Base-by-base conservation (phyloP, 129 eudicot genomes). In the Kitagawia praeruptora region DNA sequence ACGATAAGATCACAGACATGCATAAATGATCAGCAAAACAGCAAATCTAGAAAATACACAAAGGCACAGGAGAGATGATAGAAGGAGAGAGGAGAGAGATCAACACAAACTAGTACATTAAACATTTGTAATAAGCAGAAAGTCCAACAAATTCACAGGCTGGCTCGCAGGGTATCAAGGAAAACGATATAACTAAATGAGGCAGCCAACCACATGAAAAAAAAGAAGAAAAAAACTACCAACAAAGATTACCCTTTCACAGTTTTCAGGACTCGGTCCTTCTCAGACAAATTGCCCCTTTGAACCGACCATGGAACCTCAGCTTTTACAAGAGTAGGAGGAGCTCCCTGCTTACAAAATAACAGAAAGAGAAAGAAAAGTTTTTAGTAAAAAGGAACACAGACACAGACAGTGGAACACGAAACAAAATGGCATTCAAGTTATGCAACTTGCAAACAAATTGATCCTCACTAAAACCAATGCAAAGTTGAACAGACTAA, bases 251-350 rank as follows among this genome's bases (percentile, higher is more conserved):
- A 90, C 99, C 99, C 99, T 85, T 96, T 96, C n/a, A 96, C 97
- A 8, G 98, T 90, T 84, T 92, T 96, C 88, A 96, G 77, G 75
- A 96, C 99, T 44, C 98, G 92, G 11, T 89, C 98, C 81, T 90
- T 88, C 2, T 96, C 99, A 78, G 99, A 92, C 42, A 96, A 90
- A 70, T 78, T 86, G 31, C 91, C 99, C 81, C 96, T 92, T 9
- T 89, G 92, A 78, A 78, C 98, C 18, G 98, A 96, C 99, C 99
- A 96, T 74, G 99, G 99, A 16, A 89, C 97, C 47, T 90, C 99
- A 70, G 99, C 98, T 81, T 96, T 96, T 69, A 88, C 83, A 77
- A 92, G 89, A 78, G 92, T 85, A 81, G 93, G 93, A 74, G 99
- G 90, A 40, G 85, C 92, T 28, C 83, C 97, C 99, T 96, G 88